phyloP scores from a whole-genome alignment of 1,139 yeast species.

The Candida albicans region DNA sequence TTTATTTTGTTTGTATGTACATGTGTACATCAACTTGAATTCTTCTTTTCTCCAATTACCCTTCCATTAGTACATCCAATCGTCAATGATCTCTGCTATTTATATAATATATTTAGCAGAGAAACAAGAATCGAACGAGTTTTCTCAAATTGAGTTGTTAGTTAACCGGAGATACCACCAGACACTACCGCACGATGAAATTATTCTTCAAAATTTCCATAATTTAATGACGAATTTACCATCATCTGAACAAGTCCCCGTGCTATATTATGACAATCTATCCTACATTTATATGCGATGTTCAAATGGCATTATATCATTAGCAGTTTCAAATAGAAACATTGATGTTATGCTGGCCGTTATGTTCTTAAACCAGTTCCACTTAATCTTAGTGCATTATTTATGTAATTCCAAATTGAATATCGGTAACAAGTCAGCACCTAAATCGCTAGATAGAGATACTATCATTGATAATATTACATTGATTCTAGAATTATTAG shows the following conservation, averaged over 20 bases:
- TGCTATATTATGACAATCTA: conserved; percentile 28
- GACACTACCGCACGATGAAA: conserved; percentile 27
- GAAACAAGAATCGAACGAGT: conserved; percentile 20
- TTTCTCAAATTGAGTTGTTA: conserved; percentile 35
- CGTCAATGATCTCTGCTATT: conserved; percentile 38
- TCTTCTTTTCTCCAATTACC: neutral
- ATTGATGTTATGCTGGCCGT: conserved; percentile 44
- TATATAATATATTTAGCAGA: conserved; percentile 40
- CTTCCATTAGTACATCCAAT: neutral
- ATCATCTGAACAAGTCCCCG: conserved; percentile 28
- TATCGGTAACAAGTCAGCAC: conserved; percentile 2
- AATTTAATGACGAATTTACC: conserved; percentile 20
- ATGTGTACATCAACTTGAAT: no score
- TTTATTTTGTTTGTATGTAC: neutral
- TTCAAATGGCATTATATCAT: conserved; percentile 29
- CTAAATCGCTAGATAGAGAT: conserved; percentile 26
- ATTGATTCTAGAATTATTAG: conserved; percentile 42
- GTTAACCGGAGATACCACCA: conserved; percentile 38
- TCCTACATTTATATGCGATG: conserved; percentile 33
- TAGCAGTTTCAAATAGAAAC: conserved; percentile 36
- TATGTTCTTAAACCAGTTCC: conserved; percentile 35
- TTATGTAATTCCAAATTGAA: conserved; percentile 18
- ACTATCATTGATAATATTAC: conserved; percentile 40
- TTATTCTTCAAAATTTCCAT: conserved; percentile 31
- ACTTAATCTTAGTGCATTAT: conserved; percentile 32